Percentiles rank a stretch among this genome's conserved stretches.
These are phyloP conservation scores for Backusella circina DNA, from an alignment of 192 early-diverging fungal genomes.

Conservation along the genomic window DNA sequence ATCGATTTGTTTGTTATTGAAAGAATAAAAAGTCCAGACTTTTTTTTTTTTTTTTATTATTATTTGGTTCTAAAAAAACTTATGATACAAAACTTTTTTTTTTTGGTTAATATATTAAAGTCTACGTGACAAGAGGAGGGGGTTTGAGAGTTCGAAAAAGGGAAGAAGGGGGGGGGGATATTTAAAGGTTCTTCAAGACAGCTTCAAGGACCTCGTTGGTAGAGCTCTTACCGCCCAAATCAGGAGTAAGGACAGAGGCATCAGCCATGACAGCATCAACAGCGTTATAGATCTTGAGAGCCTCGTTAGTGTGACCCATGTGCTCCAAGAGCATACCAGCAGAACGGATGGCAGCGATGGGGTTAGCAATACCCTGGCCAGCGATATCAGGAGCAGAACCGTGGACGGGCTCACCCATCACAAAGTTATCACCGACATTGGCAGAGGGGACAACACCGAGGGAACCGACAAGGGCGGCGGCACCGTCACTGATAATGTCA, in stretches of 20 bases:
- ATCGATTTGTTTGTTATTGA: background rate
- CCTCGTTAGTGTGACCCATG: constrained; percentile 69
- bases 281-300: constrained; percentile 75
- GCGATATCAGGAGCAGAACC: constrained; percentile 98
- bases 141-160: background rate
- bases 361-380: constrained; percentile 95
- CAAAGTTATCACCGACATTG: constrained; percentile 95
- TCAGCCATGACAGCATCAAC: constrained; percentile 77
- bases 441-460: constrained; percentile 94
- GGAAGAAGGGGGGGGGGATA: background rate
- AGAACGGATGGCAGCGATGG: constrained; percentile 92
- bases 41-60: background rate
- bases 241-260: constrained; percentile 70
- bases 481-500: constrained; percentile 97
- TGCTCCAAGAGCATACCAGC: constrained; percentile 91
- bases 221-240: constrained; percentile 84
- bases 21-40: background rate
- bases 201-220: constrained; percentile 82
- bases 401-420: constrained; percentile 86
- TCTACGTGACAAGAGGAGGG: background rate
- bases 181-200: constrained; percentile 67
- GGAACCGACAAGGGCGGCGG: constrained; percentile 93
- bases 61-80: background rate
- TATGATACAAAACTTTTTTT: constrained; percentile 1
- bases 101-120: background rate